Conservation (phyloP, 129 eudicot species). For the Chrysanthemum makinoi region DNA sequence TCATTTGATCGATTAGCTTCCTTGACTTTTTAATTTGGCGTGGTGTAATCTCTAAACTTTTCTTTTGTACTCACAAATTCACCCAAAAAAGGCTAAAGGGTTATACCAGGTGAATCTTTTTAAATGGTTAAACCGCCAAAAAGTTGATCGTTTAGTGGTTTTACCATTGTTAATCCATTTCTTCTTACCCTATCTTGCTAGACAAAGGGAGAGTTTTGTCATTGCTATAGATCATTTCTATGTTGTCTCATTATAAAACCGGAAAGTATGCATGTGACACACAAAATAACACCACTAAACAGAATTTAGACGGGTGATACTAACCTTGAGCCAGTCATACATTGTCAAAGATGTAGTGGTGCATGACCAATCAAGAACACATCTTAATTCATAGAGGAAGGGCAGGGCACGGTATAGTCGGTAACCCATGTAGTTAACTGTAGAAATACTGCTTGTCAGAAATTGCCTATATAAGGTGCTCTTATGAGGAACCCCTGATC, state of each 20-base stretch:
- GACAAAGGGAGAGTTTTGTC: background rate
- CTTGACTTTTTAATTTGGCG: no score
- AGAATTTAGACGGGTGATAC: slow-evolving; percentile 14
- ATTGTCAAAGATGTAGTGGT: slow-evolving; percentile 93
- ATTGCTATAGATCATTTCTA: slow-evolving; percentile 8
- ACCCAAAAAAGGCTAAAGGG: no score
- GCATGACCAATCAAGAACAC: slow-evolving; percentile 99
- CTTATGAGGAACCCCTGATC: slow-evolving; percentile 87
- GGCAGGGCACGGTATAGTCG: slow-evolving; percentile 95
- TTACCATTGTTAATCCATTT: background rate
- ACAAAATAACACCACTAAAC: slow-evolving; percentile 9
- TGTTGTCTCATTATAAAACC: background rate
- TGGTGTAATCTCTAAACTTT: no score
- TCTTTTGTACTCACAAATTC: no score
- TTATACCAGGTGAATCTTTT: no score
- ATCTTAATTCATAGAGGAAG: slow-evolving; percentile 93
- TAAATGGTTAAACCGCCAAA: no score
- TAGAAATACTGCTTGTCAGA: slow-evolving; percentile 81
- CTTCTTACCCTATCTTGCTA: slow-evolving; percentile 7
- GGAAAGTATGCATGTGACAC: background rate
- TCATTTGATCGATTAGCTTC: no score
- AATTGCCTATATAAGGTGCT: slow-evolving; percentile 96
- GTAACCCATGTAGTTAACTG: slow-evolving; percentile 80
- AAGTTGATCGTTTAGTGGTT: no score
- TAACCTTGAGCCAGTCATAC: slow-evolving; percentile 99